Base-by-base conservation (phyloP, 805 yeast species). In the Metschnikowia shivogae region DNA sequence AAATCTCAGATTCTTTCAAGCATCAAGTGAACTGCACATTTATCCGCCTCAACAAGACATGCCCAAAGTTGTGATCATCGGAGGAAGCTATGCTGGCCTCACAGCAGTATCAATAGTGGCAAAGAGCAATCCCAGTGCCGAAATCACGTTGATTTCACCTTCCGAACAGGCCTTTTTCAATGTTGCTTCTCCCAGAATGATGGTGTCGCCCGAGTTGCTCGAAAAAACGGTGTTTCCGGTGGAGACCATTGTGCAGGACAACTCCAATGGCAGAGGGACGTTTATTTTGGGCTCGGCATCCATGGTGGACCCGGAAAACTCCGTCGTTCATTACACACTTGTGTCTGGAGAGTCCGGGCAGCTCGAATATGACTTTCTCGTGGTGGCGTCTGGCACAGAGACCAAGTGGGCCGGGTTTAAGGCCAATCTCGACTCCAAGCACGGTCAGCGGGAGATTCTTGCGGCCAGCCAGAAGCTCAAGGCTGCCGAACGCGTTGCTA, bases 1-100 rank as follows among this genome's bases (percentile, higher is more conserved):
- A 5, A 22, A 22, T 22, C 17, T 17, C 17, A 17, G 17, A 17
- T 17, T 17, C 17, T 22, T 22, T 22, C 8, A 22, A 22, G 26
- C 2, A 22, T 22, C 8, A 22, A 22, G 6, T 7, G 8, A 22
- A 22, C 26, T 22, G 26, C 2, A 22, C 26, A 22, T 22, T 22
- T 22, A 7, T 3, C 13, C 7, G 13, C 31, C 13, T 29, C 13
- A 29, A 29, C 13, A 6, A 29, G 7, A 22, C 12, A 50, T 48
- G 54, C 42, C 54, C 8, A 46, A 52, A 31, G 47, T 65, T 14
- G 63, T 63, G 5, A 61, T 70, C 13, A 57, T 70, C 26, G 74
- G 75, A n/a, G 70, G 64, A 5, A 64, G 70, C 3, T 67, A 49
- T 43, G 71, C 68, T 3, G 73, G 60, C 6, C 48, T 58, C 13